Evolutionary conservation across 306 rosid genomes (phyloP), one percentile per base, ranked within the genome.

Genomic region (Cicer chorassanicum): DNA sequence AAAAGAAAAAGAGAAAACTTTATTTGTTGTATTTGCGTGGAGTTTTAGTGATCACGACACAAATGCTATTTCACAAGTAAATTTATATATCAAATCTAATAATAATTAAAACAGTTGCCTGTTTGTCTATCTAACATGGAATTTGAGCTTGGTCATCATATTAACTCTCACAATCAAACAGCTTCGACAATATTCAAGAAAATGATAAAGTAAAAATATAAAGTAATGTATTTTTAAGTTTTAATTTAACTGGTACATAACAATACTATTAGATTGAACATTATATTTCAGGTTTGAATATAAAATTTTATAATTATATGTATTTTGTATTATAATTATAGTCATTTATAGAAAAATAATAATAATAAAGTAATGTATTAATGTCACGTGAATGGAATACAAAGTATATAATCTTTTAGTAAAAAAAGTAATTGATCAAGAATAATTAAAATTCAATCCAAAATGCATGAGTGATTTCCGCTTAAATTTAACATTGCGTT

Each of bases 21-120:
- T 24, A 24, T 24, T 24, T 24, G 3, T 24, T 24, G 34, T 24
- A 24, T 24, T 24, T 2, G 34, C 34, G 41, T 57, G 39, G 46
- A 62, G 39, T 62, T 62, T 38, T 6, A 62, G 24, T 1, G 10
- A 62, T 39, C 9, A 62, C 67, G 24, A 62, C 46, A n/a, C 16
- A 61, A 38, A 61, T 61, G 11, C 66, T 36, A 61, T 38, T 61
- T 21, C 68, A 39, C 68, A 62, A 48, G 68, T 62, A 62, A 62
- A 62, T 7, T 38, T 14, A 13, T 9, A 39, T 62, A 62, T 62
- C 68, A 1, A 38, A 38, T 62, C 19, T 38, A n/a, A 62, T n/a
- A 62, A n/a, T 62, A 62, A 12, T n/a, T n/a, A 46, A 5, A 38
- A 62, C 18, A 15, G 4, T 53, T 53, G 7, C 59, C 4, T 15